phyloP scores from a whole-genome alignment of 352 stramenopile genomes.

The Phytophthora sansomeana region DNA sequence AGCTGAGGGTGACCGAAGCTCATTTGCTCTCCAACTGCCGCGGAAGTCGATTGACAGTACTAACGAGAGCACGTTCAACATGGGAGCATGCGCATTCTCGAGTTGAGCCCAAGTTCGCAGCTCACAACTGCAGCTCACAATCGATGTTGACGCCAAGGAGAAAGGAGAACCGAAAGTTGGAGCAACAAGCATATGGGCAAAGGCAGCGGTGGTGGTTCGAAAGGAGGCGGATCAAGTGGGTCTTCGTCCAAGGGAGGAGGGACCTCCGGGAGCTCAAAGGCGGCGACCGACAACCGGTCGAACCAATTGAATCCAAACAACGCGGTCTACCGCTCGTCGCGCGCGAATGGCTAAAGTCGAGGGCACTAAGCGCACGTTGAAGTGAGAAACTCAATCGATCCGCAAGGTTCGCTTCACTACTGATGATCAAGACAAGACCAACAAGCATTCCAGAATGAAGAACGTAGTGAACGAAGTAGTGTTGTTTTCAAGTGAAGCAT shows the following conservation, averaged over 20 bases:
- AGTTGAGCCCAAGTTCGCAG: not conserved
- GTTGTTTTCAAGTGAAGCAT: constrained; percentile 1
- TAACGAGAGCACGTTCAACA: not conserved
- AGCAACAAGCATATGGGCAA: constrained; percentile 22
- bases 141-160: constrained; percentile 3
- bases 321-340: constrained; percentile 36
- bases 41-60: too few species aligned
- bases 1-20: not conserved
- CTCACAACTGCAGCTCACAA: constrained; percentile 4
- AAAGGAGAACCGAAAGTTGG: not conserved
- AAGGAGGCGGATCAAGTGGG: constrained; percentile 10
- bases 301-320: constrained; percentile 63
- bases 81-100: not conserved
- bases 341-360: constrained; percentile 16
- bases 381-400: not conserved
- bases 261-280: constrained; percentile 23
- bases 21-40: too few species aligned
- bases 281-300: constrained; percentile 37
- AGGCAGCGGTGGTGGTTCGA: constrained; percentile 22
- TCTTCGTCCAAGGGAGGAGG: constrained; percentile 13
- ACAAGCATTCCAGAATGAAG: not conserved
- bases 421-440: constrained; percentile 3
- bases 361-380: not conserved
- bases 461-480: constrained; percentile 3
- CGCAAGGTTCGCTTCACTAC: not conserved